phyloP scores from a whole-genome alignment of 805 yeast genomes.

The Metschnikowia henanensis region DNA sequence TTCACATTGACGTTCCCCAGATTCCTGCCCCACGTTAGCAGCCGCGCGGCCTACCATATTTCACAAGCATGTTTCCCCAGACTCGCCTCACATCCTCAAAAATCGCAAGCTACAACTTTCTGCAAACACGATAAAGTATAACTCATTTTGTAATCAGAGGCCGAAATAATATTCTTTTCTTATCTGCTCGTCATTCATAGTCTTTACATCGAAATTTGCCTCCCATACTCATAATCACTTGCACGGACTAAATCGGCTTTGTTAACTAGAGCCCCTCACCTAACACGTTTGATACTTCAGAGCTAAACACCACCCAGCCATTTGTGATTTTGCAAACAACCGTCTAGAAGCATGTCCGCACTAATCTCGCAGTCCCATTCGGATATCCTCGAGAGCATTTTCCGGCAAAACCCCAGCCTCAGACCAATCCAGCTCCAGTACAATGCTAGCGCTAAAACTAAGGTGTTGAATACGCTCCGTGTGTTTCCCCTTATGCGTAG shows the following conservation, averaged over 20 bases:
- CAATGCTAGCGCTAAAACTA: conserved; percentile 11
- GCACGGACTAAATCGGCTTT: too few relatives aligned
- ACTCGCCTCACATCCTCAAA: not conserved
- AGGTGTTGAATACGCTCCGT: conserved; percentile 12
- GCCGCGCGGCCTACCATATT: not conserved
- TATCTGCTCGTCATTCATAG: too few relatives aligned
- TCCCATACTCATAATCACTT: too few relatives aligned
- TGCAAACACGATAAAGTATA: too few relatives aligned
- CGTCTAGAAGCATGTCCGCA: conserved; percentile 3
- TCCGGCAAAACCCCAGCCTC: conserved; percentile 15
- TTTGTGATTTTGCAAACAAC: not conserved
- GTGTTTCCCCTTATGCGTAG: conserved; percentile 15
- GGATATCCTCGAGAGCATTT: conserved; percentile 17
- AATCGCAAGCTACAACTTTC: not conserved
- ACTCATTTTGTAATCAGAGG: too few relatives aligned
- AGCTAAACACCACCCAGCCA: too few relatives aligned
- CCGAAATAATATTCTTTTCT: too few relatives aligned
- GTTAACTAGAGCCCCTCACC: too few relatives aligned
- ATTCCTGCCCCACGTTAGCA: not conserved
- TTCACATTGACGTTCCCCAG: not conserved
- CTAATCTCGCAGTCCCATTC: conserved; percentile 10
- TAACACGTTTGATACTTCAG: too few relatives aligned
- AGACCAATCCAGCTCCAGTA: conserved; percentile 8
- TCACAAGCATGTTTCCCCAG: conserved; percentile 8
- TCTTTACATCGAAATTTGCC: too few relatives aligned